phyloP scores from a whole-genome alignment of 2,329 filamentous ascomycete genomes.

The Pochonia chlamydosporia region DNA sequence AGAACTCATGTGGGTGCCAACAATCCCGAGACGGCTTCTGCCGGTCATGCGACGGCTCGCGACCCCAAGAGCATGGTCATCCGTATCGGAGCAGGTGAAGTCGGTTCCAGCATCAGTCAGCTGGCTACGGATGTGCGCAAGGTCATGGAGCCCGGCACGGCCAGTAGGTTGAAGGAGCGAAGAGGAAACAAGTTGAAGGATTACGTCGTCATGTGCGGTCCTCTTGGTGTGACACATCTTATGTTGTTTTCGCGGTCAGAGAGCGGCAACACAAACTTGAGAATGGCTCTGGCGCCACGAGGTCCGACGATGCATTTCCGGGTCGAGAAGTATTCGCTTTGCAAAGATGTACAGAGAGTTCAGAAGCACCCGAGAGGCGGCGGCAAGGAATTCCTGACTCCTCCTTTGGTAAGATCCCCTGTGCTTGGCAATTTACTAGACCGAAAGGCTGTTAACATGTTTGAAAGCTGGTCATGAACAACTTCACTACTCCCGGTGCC shows the following conservation, averaged over 20 bases:
- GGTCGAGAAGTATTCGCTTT: conserved; percentile 89
- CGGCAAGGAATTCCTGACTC: conserved; percentile 78
- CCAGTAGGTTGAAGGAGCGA: conserved; percentile 81
- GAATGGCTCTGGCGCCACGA: conserved; percentile 79
- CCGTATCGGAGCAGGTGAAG: conserved; percentile 88
- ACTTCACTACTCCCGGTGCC: conserved; percentile 66
- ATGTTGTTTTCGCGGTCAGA: conserved; percentile 88
- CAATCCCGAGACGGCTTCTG: conserved; percentile 50
- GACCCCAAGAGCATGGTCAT: conserved; percentile 97
- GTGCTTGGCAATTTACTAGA: background rate
- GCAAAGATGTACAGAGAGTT: conserved; percentile 80
- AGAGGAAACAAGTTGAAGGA: conserved; percentile 83
- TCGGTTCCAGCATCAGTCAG: conserved; percentile 86
- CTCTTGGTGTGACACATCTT: conserved; percentile 86
- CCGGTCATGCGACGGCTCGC: conserved; percentile 57
- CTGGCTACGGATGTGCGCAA: conserved; percentile 83
- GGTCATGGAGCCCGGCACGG: conserved; percentile 96
- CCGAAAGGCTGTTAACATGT: conserved; percentile 19
- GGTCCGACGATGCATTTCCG: conserved; percentile 92
- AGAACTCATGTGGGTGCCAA: conserved; percentile 72
- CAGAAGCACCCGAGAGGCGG: conserved; percentile 77
- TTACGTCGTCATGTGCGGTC: conserved; percentile 92
- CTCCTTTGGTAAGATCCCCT: conserved; percentile 60
- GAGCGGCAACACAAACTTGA: conserved; percentile 86
- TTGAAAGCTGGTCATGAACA: conserved; percentile 87